Evolutionary conservation across 352 stramenopile species (phyloP), one percentile per base, ranked within the genome.

Genomic region (Globisporangium uncinulatum): DNA sequence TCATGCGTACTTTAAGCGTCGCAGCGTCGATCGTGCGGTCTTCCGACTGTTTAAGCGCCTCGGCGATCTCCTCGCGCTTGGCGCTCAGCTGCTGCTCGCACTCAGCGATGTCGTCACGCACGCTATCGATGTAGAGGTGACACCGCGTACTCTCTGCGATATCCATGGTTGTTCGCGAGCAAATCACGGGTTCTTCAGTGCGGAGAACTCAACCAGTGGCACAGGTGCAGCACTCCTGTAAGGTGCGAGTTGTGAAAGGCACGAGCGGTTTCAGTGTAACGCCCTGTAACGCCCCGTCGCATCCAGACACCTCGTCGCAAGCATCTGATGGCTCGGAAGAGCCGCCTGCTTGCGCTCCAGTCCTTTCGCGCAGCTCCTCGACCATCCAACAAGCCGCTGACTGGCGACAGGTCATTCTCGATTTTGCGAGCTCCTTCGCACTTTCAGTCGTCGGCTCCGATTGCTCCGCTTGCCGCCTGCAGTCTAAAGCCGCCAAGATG

Each of bases 21-120:
- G 66, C 78, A 10, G 71, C 63, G 42, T 86, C 73, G 36, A 83
- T 71, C 24, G 77, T 71, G 36, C 87, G 67, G 29, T 83, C 65
- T 50, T 89, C 76, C 24, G 74, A 67, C 36, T 65, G 59, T 47
- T 66, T 61, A 39, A 80, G 65, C 51, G 69, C 72, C 6, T 60
- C 44, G 4, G 43, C 48, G 29, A 90, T 84, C 21, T 76, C 69
- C 9, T 62, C 51, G 19, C 53, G 54, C 6, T 71, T 76, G n/a
- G 54, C 54, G 50, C 72, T 59, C 44, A 90, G 56, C 17, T 83
- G 59, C 19, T 61, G 57, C 41, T 77, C 55, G 7, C 67, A 54
- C 21, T 72, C 66, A 10, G 47, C 11, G 10, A 68, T 62, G 37
- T 84, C 77, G 11, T 73, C 73, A 10, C 67, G 68, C 36, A 66